These are phyloP conservation scores for Tetracladium marchalianum DNA, from an alignment of 495 filamentous ascomycete genomes.

Conservation along the genomic window DNA sequence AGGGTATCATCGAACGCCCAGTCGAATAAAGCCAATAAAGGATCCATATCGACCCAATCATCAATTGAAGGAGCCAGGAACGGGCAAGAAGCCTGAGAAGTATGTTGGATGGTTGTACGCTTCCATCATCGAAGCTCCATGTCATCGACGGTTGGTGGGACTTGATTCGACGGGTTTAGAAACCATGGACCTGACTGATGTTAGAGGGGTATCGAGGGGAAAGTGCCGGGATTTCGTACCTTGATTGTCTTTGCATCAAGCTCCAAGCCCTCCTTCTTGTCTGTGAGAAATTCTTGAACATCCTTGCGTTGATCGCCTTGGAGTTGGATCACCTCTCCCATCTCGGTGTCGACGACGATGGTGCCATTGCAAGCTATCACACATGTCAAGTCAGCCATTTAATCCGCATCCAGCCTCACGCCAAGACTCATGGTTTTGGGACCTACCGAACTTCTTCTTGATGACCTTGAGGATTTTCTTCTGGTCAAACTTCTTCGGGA, in stretches of 20 bases:
- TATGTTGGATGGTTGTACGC: conserved; percentile 9
- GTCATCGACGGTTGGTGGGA: conserved; percentile 20
- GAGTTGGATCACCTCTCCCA: conserved; percentile 99
- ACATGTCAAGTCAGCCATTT: not conserved
- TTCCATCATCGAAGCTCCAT: conserved; percentile 19
- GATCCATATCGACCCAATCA: conserved; percentile 24
- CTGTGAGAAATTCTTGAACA: conserved; percentile 92
- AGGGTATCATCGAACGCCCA: conserved; percentile 24
- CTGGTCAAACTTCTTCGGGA: conserved; percentile 96
- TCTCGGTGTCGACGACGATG: conserved; percentile 91
- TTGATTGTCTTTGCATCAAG: conserved; percentile 96
- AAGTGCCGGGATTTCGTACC: conserved; percentile 33
- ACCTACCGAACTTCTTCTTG: conserved; percentile 97
- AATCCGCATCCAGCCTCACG: too few relatives aligned
- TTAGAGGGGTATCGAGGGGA: not conserved
- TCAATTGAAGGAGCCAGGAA: conserved; percentile 3
- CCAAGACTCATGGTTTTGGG: not conserved
- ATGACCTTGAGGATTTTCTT: conserved; percentile 99
- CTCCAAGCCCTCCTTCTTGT: conserved; percentile 86
- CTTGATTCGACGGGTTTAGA: conserved; percentile 42
- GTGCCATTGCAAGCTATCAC: conserved; percentile 98
- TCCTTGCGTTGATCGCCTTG: conserved; percentile 98
- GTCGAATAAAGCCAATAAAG: conserved; percentile 24
- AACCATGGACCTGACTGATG: conserved; percentile 57
- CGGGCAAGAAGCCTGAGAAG: conserved; percentile 18